These are phyloP conservation scores for Helotiales sp. DNA, from an alignment of 2,329 filamentous ascomycete genomes.

Conservation along the genomic window DNA sequence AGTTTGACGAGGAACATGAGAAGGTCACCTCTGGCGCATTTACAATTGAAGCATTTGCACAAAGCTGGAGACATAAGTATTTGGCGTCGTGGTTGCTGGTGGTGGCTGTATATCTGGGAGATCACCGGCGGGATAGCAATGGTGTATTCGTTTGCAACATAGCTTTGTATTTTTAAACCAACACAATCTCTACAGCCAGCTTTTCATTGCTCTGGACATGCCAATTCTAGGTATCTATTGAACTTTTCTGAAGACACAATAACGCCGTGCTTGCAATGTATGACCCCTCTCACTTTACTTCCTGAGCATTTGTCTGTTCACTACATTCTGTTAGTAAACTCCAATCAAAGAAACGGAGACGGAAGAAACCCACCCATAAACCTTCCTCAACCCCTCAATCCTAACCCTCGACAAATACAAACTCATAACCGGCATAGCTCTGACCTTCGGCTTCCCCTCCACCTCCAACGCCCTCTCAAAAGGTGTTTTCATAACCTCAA, in stretches of 20 bases:
- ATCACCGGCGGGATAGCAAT: background rate
- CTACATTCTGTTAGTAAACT: slow-evolving; percentile 29
- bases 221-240: slow-evolving; percentile 3
- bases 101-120: slow-evolving; percentile 1
- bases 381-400: slow-evolving; percentile 59
- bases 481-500: slow-evolving; percentile 62
- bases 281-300: background rate
- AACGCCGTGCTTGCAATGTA: background rate
- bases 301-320: slow-evolving; percentile 43
- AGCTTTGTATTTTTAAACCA: background rate
- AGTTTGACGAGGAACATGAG: background rate
- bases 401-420: slow-evolving; percentile 61
- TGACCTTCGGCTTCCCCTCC: slow-evolving; percentile 51
- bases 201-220: background rate
- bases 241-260: background rate
- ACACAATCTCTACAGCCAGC: background rate
- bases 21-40: background rate
- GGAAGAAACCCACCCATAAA: slow-evolving; percentile 40
- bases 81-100: slow-evolving; percentile 4
- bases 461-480: slow-evolving; percentile 56
- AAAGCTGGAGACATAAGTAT: background rate
- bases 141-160: background rate
- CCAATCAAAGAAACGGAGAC: background rate
- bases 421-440: slow-evolving; percentile 59
- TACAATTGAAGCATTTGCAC: slow-evolving; percentile 1